Conservation (phyloP, 805 yeast genomes). For the Vanderwaltozyma yarrowii region DNA sequence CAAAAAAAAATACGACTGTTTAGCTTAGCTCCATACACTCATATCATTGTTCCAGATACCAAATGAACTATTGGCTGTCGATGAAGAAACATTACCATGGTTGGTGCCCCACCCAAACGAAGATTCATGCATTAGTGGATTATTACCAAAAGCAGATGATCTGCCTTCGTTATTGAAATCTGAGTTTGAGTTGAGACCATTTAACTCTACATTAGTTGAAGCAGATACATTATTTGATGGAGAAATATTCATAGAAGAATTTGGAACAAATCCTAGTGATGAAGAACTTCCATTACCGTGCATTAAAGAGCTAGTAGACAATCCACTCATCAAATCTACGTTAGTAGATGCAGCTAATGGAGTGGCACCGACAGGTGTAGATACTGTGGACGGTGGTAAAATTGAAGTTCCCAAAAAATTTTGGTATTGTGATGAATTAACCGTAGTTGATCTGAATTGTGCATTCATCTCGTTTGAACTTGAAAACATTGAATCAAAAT, state of each 20-base stretch:
- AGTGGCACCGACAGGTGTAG: not conserved
- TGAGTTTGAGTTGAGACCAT: not conserved
- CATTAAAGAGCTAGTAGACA: not conserved
- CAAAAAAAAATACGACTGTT: too few relatives aligned
- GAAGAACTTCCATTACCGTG: not conserved
- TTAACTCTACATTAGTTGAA: not conserved
- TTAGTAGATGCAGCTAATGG: constrained; percentile 2
- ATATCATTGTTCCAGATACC: constrained; percentile 29
- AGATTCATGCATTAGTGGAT: constrained; percentile 1
- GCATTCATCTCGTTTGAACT: not conserved
- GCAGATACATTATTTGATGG: not conserved
- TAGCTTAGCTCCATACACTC: constrained; percentile 31
- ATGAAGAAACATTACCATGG: constrained; percentile 3
- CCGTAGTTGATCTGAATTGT: not conserved
- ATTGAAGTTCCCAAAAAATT: constrained; percentile 1
- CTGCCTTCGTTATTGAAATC: not conserved
- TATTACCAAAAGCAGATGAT: not conserved
- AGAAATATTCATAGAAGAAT: not conserved
- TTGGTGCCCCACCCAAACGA: constrained; percentile 8
- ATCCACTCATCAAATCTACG: constrained; percentile 1
- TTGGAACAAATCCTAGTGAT: not conserved
- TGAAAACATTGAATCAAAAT: constrained; percentile 2
- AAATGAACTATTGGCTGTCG: constrained; percentile 4
- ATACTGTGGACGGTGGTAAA: not conserved
- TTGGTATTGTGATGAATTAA: not conserved